Percentiles rank a stretch among this genome's conserved stretches.
Conservation (phyloP, 164 flowering plant species). For the Aristolochia fimbriata region DNA sequence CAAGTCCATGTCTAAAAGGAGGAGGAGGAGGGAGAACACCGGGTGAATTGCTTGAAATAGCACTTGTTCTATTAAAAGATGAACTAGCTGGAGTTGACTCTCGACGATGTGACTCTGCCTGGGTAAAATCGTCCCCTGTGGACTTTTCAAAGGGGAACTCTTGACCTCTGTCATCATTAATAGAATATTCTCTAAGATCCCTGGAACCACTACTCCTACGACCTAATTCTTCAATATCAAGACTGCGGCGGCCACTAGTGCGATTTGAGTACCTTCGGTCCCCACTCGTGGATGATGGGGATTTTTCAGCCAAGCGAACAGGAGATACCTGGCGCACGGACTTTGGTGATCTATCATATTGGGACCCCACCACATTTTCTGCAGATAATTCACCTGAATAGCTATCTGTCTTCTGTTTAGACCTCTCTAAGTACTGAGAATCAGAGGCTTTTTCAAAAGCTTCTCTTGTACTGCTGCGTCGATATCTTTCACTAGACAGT, state of each 20-base stretch:
- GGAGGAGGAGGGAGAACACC: slow-evolving; percentile 38
- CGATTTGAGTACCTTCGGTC: slow-evolving; percentile 43
- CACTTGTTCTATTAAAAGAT: slow-evolving; percentile 26
- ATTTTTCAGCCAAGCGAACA: slow-evolving; percentile 34
- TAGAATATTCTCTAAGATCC: slow-evolving; percentile 40
- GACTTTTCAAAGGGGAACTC: slow-evolving; percentile 34
- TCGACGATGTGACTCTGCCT: slow-evolving; percentile 22
- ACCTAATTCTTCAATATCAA: slow-evolving; percentile 61
- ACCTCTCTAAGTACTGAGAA: slow-evolving; percentile 30
- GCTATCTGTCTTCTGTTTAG: slow-evolving; percentile 25
- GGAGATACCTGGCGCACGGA: slow-evolving; percentile 44
- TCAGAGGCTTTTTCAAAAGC: slow-evolving; percentile 22
- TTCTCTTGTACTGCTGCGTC: slow-evolving; percentile 18
- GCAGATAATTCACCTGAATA: slow-evolving; percentile 26
- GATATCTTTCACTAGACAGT: slow-evolving; percentile 29
- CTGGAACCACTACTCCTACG: slow-evolving; percentile 38
- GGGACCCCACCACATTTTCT: not conserved
- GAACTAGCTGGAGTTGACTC: slow-evolving; percentile 36
- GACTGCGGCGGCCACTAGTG: slow-evolving; percentile 31
- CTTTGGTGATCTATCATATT: slow-evolving; percentile 39
- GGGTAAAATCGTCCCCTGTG: slow-evolving; percentile 33
- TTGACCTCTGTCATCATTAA: slow-evolving; percentile 41
- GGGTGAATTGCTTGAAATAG: slow-evolving; percentile 27
- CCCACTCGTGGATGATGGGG: slow-evolving; percentile 54
- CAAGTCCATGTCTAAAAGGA: slow-evolving; percentile 7